phyloP scores from a whole-genome alignment of 2,329 filamentous ascomycete species.

The Penicillium sp. region DNA sequence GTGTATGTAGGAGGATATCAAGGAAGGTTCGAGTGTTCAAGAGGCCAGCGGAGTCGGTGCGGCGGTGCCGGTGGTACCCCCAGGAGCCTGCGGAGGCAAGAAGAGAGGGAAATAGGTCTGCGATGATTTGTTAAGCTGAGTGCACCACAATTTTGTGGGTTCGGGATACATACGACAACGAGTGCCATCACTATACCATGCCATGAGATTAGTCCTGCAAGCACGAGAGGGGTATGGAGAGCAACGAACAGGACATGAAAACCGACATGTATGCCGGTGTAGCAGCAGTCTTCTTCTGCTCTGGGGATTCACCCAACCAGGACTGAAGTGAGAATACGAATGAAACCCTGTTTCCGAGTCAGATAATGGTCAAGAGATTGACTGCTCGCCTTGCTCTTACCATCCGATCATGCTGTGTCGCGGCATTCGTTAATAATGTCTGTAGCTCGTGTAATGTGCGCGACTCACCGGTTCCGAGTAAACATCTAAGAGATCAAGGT shows the following conservation, averaged over 20 bases:
- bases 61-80: slow-evolving; percentile 38
- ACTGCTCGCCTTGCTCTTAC: slow-evolving; percentile 37
- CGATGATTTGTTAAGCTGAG: slow-evolving; percentile 19
- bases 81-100: slow-evolving; percentile 52
- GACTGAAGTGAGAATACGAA: slow-evolving; percentile 49
- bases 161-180: slow-evolving; percentile 42
- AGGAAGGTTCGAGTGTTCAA: slow-evolving; percentile 27
- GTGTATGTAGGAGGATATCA: slow-evolving; percentile 8
- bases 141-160: background rate
- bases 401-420: slow-evolving; percentile 60
- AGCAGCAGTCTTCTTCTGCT: slow-evolving; percentile 56
- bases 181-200: slow-evolving; percentile 57
- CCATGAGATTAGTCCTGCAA: slow-evolving; percentile 13
- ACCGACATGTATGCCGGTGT: slow-evolving; percentile 75
- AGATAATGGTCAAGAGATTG: slow-evolving; percentile 10
- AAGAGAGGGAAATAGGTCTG: slow-evolving; percentile 65
- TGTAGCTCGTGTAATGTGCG: slow-evolving; percentile 4
- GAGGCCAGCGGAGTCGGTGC: slow-evolving; percentile 46
- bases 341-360: slow-evolving; percentile 40
- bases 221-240: background rate
- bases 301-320: slow-evolving; percentile 49
- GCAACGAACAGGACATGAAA: slow-evolving; percentile 69
- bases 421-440: slow-evolving; percentile 1
- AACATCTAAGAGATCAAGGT: slow-evolving; percentile 63
- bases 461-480: slow-evolving; percentile 73